Percentiles rank a stretch among this genome's conserved stretches.
Evolutionary conservation across 1,284 basidiomycete species (phyloP).

Genomic region (Cryptococcus sp.): DNA sequence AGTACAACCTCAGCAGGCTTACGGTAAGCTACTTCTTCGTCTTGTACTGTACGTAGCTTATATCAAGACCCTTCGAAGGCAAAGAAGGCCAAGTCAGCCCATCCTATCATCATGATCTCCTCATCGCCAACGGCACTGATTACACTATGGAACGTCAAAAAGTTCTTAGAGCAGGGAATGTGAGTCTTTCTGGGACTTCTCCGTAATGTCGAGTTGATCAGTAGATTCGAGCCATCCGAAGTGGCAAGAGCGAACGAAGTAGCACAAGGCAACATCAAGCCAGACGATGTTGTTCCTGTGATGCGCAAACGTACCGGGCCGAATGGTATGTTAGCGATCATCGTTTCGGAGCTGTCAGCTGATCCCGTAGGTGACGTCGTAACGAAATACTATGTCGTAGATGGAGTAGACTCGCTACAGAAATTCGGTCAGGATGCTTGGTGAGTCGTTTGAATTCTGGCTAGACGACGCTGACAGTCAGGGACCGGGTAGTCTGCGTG

Average conservation of each 20-base stretch:
- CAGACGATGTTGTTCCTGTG: constrained; percentile 79
- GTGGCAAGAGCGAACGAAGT: constrained; percentile 56
- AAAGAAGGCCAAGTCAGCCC: constrained; percentile 41
- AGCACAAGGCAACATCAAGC: constrained; percentile 63
- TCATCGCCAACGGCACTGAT: constrained; percentile 91
- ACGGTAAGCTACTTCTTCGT: background rate
- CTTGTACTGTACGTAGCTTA: background rate
- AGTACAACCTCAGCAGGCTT: constrained; percentile 5
- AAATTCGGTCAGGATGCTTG: constrained; percentile 89
- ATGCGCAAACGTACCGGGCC: constrained; percentile 63
- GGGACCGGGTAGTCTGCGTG: constrained; percentile 90
- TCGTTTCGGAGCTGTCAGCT: no score
- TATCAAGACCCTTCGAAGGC: constrained; percentile 17
- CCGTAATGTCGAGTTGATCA: background rate
- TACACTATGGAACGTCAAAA: constrained; percentile 96
- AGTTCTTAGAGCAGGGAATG: constrained; percentile 83
- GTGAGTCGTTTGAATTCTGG: constrained; percentile 43
- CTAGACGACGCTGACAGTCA: constrained; percentile 13
- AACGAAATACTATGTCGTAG: constrained; percentile 73
- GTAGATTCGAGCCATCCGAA: constrained; percentile 72
- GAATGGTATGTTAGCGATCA: constrained; percentile 20
- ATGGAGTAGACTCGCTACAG: constrained; percentile 82
- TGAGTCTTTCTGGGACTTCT: no score
- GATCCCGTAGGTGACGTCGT: constrained; percentile 47
- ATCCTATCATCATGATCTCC: constrained; percentile 94